A percentile compares a stretch with the other conserved stretches of the same genome.
phyloP scores from a whole-genome alignment of 108 stramenopile genomes.

The Nannochloropsis oceanica region DNA sequence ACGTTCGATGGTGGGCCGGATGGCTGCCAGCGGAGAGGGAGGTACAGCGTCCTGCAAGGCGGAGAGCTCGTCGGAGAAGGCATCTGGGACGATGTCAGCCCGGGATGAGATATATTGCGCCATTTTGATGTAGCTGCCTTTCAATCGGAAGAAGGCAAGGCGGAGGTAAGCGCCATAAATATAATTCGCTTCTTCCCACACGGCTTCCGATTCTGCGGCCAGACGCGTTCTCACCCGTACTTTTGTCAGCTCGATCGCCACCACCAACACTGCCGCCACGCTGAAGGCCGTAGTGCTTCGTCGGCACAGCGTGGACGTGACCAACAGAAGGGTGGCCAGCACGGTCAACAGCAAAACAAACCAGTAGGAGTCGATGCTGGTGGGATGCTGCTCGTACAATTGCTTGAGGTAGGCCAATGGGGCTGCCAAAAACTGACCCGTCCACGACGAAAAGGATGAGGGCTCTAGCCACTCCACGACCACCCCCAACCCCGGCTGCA shows the following conservation, averaged over 20 bases:
- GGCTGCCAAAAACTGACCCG: background rate
- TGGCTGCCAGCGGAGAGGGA: background rate
- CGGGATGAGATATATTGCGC: conserved; percentile 20
- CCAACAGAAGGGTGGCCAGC: background rate
- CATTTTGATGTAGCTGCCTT: conserved; percentile 24
- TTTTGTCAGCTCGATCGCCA: background rate
- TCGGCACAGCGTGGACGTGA: background rate
- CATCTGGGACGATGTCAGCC: conserved; percentile 26
- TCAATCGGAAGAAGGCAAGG: conserved; percentile 6
- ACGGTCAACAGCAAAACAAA: background rate
- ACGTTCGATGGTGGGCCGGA: conserved; percentile 54
- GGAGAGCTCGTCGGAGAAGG: conserved; percentile 27
- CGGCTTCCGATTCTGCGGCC: background rate
- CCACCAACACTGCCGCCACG: background rate
- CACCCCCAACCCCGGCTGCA: background rate
- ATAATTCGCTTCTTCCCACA: background rate
- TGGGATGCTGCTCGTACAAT: background rate
- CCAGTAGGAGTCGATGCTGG: background rate
- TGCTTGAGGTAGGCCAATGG: background rate
- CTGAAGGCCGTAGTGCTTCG: background rate
- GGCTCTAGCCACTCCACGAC: background rate
- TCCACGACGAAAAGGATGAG: background rate
- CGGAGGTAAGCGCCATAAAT: background rate
- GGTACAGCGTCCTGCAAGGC: conserved; percentile 22
- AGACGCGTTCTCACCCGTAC: background rate